Evolutionary conservation across 1,284 basidiomycete genomes (phyloP).

Genomic region (Austroboletus niveus): DNA sequence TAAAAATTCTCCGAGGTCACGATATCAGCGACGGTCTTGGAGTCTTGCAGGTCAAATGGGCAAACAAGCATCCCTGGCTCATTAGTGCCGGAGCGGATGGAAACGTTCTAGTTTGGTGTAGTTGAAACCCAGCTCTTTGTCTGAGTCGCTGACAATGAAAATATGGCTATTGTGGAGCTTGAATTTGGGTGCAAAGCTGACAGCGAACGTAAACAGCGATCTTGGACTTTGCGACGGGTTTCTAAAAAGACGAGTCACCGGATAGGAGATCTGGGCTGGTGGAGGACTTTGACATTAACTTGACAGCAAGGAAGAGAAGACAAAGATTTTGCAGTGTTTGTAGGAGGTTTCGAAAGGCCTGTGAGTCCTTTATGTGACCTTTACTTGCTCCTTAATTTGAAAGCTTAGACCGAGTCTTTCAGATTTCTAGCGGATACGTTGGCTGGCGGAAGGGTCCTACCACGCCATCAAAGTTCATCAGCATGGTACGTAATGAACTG

Average conservation of each 20-base stretch:
- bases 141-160: slow-evolving; percentile 26
- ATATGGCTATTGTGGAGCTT: slow-evolving; percentile 27
- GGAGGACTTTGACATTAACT: too few species aligned
- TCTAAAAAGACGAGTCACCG: too few species aligned
- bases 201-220: slow-evolving; percentile 11
- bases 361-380: background rate
- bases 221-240: background rate
- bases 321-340: too few species aligned
- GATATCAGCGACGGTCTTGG: slow-evolving; percentile 82
- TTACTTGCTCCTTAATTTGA: background rate
- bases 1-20: slow-evolving; percentile 95
- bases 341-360: too few species aligned
- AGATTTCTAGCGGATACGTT: background rate
- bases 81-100: slow-evolving; percentile 94
- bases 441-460: background rate
- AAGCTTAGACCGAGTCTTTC: background rate
- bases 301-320: too few species aligned
- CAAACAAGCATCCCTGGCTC: slow-evolving; percentile 89
- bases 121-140: slow-evolving; percentile 41
- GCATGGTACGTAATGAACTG: slow-evolving; percentile 21
- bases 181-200: slow-evolving; percentile 14
- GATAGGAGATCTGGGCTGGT: too few species aligned
- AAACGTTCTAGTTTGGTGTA: slow-evolving; percentile 85
- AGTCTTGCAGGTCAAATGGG: slow-evolving; percentile 90
- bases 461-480: background rate